Percentiles rank a stretch among this genome's conserved stretches.
Evolutionary conservation across 2,329 filamentous ascomycete species (phyloP).

Genomic region (Diaporthe amygdali): DNA sequence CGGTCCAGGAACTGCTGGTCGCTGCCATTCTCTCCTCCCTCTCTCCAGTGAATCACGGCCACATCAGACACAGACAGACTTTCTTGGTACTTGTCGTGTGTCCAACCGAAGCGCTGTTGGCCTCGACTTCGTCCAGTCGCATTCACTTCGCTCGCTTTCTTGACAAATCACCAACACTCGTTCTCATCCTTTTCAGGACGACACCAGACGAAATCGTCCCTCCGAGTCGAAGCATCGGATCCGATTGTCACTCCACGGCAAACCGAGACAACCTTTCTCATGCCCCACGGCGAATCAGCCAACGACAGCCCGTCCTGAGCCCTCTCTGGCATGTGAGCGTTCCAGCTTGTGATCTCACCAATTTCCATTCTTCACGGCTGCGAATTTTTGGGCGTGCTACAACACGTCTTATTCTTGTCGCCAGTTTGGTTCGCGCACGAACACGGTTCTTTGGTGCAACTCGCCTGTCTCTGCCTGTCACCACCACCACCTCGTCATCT

Average conservation of each 20-base stretch:
- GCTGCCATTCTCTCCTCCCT: not conserved
- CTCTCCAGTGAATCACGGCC: not conserved
- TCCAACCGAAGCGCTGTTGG: not conserved
- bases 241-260: not conserved
- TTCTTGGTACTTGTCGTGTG: not conserved
- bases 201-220: constrained; percentile 5
- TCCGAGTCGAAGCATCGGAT: constrained; percentile 10
- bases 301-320: constrained; percentile 4
- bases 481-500: not conserved
- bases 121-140: not conserved
- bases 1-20: constrained; percentile 2
- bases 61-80: not conserved
- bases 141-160: not conserved
- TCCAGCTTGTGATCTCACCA: constrained; percentile 3
- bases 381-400: not conserved
- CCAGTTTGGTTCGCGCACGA: not conserved
- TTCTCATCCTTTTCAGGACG: not conserved
- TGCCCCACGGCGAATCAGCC: constrained; percentile 2
- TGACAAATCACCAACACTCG: not conserved
- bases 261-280: constrained; percentile 10
- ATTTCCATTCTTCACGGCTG: constrained; percentile 19
- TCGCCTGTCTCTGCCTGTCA: not conserved
- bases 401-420: constrained; percentile 5
- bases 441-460: not conserved
- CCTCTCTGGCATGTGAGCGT: constrained; percentile 25